Conservation (phyloP, 345 rosid genomes). For the Arabidopsis suecica region DNA sequence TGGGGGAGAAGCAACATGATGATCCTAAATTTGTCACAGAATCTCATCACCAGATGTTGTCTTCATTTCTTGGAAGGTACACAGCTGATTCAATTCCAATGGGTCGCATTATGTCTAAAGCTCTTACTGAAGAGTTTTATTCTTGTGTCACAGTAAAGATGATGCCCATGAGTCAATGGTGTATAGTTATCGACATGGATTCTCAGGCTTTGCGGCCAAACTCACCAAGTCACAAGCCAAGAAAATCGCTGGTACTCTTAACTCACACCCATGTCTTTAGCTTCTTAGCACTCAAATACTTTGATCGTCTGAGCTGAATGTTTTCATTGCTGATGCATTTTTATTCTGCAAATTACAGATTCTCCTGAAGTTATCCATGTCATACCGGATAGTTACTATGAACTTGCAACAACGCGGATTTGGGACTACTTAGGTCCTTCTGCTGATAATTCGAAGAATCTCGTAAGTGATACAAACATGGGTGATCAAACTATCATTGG, state of each 20-base stretch:
- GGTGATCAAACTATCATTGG: conserved; percentile 47
- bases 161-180: conserved; percentile 34
- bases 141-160: neutral
- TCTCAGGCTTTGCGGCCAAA: conserved; percentile 63
- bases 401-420: conserved; percentile 53
- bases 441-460: conserved; percentile 29
- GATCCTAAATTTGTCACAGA: conserved; percentile 43
- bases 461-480: conserved; percentile 38
- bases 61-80: conserved; percentile 44
- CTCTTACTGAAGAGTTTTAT: neutral
- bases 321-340: neutral
- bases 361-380: conserved; percentile 53
- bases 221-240: conserved; percentile 53
- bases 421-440: conserved; percentile 57
- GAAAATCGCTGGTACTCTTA: conserved; percentile 44
- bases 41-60: conserved; percentile 45
- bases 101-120: neutral
- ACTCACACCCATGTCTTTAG: neutral
- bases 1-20: conserved; percentile 47
- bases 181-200: conserved; percentile 51
- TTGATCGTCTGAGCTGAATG: neutral
- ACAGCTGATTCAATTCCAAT: neutral
- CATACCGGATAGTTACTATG: conserved; percentile 40
- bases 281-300: neutral
- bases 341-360: conserved; percentile 39